These are phyloP conservation scores for Rosellinia necatrix DNA, from an alignment of 2,329 filamentous ascomycete genomes.

Conservation along the genomic window DNA sequence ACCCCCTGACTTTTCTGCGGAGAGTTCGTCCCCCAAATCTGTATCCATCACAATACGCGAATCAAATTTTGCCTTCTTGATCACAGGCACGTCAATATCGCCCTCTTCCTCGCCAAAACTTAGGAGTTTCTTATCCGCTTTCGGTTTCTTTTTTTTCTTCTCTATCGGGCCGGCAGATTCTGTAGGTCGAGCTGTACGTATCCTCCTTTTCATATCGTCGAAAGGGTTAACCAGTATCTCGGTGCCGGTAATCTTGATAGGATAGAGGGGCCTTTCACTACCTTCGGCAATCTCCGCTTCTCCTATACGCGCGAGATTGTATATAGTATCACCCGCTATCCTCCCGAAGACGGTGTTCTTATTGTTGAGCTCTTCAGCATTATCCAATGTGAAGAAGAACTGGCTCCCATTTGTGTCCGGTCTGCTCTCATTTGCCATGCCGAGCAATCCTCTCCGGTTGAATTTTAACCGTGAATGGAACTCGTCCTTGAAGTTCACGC, in stretches of 20 bases:
- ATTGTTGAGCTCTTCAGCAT: slow-evolving; percentile 80
- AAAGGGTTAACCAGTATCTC: slow-evolving; percentile 85
- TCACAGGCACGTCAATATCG: slow-evolving; percentile 60
- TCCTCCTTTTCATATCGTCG: slow-evolving; percentile 75
- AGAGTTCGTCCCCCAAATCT: slow-evolving; percentile 46
- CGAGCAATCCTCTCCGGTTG: slow-evolving; percentile 85
- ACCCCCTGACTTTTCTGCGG: slow-evolving; percentile 37
- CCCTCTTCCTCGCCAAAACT: slow-evolving; percentile 78
- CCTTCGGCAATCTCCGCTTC: slow-evolving; percentile 81
- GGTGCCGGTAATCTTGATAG: slow-evolving; percentile 74
- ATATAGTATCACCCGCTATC: slow-evolving; percentile 91
- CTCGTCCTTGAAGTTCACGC: slow-evolving; percentile 76
- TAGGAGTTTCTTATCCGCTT: slow-evolving; percentile 74
- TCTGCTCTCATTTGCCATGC: slow-evolving; percentile 90
- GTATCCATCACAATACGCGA: slow-evolving; percentile 70
- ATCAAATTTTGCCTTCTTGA: slow-evolving; percentile 81
- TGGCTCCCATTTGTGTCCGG: slow-evolving; percentile 88
- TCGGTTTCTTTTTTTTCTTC: slow-evolving; percentile 71
- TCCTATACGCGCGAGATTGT: slow-evolving; percentile 92
- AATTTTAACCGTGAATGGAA: slow-evolving; percentile 92
- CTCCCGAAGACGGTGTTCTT: slow-evolving; percentile 95
- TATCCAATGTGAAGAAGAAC: slow-evolving; percentile 93
- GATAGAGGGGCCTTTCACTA: slow-evolving; percentile 83
- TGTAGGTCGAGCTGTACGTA: slow-evolving; percentile 58
- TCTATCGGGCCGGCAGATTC: slow-evolving; percentile 50